Conservation (phyloP, 768 basidiomycete genomes). For the Tephrocybe rancida region DNA sequence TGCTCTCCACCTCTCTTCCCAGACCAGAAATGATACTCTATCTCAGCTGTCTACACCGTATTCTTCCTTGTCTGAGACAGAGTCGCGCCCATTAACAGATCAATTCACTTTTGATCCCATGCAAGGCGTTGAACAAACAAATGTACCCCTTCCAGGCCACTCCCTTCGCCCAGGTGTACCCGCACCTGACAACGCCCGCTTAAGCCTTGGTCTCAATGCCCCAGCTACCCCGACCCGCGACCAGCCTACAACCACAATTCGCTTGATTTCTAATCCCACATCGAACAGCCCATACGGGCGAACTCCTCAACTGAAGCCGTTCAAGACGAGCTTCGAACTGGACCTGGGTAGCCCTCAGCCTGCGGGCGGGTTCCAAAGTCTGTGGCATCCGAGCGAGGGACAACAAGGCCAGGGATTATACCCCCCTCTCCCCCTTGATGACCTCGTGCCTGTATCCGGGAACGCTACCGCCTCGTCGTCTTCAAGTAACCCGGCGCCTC, state of each 20-base stretch:
- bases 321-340: slow-evolving; percentile 70
- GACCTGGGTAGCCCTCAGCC: slow-evolving; percentile 55
- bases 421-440: slow-evolving; percentile 37
- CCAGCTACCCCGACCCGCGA: slow-evolving; percentile 42
- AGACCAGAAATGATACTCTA: slow-evolving; percentile 37
- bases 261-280: slow-evolving; percentile 44
- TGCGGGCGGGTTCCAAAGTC: slow-evolving; percentile 18
- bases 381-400: slow-evolving; percentile 33
- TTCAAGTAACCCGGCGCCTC: neutral
- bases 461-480: slow-evolving; percentile 21
- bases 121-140: slow-evolving; percentile 20
- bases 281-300: slow-evolving; percentile 24
- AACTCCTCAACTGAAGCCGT: slow-evolving; percentile 69
- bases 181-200: slow-evolving; percentile 59
- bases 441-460: slow-evolving; percentile 21
- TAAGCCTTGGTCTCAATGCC: slow-evolving; percentile 54
- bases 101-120: slow-evolving; percentile 46
- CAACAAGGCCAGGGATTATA: slow-evolving; percentile 32
- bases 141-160: slow-evolving; percentile 61
- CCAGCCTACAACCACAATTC: slow-evolving; percentile 53
- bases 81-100: slow-evolving; percentile 45
- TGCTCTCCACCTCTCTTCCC: slow-evolving; percentile 23
- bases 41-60: slow-evolving; percentile 44
- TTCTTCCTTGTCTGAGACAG: slow-evolving; percentile 37
- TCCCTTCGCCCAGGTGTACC: slow-evolving; percentile 59